Evolutionary conservation across 306 rosid species (phyloP).

Genomic region (Dryas octopetala): DNA sequence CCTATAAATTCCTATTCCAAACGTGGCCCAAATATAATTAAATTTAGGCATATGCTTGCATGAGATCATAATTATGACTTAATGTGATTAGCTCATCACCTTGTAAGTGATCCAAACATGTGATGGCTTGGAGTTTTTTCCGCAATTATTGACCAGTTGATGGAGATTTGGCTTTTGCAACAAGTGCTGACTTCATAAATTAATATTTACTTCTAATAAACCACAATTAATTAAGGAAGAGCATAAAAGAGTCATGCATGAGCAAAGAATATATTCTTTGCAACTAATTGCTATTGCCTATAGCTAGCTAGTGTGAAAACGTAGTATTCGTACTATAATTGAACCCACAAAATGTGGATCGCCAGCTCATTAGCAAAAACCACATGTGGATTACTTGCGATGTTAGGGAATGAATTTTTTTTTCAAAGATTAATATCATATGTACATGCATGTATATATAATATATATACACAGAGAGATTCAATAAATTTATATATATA

Average conservation of each 20-base stretch:
- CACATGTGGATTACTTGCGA: constrained; percentile 21
- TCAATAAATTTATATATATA: not conserved
- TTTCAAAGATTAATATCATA: not conserved
- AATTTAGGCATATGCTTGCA: not conserved
- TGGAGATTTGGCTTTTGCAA: not conserved
- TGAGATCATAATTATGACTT: constrained; percentile 4
- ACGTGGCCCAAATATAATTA: too few species aligned
- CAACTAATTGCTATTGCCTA: not conserved
- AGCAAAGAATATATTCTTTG: too few species aligned
- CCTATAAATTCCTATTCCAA: too few species aligned
- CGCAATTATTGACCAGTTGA: not conserved
- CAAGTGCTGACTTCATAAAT: not conserved
- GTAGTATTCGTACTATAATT: not conserved
- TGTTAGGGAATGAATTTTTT: not conserved
- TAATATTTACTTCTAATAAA: not conserved
- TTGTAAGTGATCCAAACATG: not conserved
- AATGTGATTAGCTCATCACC: constrained; percentile 1
- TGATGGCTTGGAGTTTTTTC: not conserved
- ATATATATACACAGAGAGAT: not conserved
- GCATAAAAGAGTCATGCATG: not conserved
- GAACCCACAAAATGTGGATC: constrained; percentile 30
- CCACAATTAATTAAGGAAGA: not conserved
- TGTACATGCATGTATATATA: too few species aligned
- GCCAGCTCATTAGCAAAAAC: not conserved
- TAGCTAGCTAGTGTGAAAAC: not conserved